Percentiles rank a stretch among this genome's conserved stretches.
phyloP scores from a whole-genome alignment of 371 early-diverging fungal species.

The Circinella minor region DNA sequence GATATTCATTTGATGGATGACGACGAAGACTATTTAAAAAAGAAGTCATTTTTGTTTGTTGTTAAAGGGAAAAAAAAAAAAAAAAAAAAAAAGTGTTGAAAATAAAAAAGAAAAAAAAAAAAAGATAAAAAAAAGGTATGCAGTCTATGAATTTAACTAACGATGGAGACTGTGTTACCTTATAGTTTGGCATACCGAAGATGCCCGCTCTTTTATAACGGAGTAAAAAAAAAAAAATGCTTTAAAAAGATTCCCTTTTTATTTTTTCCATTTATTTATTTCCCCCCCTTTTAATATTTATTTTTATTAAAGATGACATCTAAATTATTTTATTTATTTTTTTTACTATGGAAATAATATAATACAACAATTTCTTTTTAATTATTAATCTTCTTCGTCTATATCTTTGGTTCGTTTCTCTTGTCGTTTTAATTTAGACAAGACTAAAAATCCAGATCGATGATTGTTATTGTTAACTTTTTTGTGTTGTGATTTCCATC shows the following conservation, averaged over 20 bases:
- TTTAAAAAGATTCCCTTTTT: too few species aligned
- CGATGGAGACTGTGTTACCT: background rate
- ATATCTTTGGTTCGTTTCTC: background rate
- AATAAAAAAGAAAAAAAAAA: background rate
- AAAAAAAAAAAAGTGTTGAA: background rate
- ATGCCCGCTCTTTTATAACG: background rate
- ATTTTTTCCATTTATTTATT: too few species aligned
- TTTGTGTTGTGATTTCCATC: constrained; percentile 6
- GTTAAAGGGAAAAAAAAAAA: constrained; percentile 7
- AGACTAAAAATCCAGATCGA: constrained; percentile 1
- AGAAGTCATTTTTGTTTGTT: constrained; percentile 25
- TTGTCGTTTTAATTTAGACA: constrained; percentile 14
- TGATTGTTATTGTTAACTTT: constrained; percentile 13
- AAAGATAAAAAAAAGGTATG: background rate
- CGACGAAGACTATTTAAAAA: constrained; percentile 41
- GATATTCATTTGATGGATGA: constrained; percentile 42
- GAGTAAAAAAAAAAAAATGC: too few species aligned
- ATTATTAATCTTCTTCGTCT: background rate
- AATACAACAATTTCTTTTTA: background rate
- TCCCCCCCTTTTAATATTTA: too few species aligned
- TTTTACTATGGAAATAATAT: background rate
- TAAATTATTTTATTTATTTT: too few species aligned
- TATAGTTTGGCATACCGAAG: background rate
- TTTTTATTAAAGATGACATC: too few species aligned
- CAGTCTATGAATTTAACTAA: background rate